phyloP scores from a whole-genome alignment of 257 asterid genomes.

The Solanum rostratum region DNA sequence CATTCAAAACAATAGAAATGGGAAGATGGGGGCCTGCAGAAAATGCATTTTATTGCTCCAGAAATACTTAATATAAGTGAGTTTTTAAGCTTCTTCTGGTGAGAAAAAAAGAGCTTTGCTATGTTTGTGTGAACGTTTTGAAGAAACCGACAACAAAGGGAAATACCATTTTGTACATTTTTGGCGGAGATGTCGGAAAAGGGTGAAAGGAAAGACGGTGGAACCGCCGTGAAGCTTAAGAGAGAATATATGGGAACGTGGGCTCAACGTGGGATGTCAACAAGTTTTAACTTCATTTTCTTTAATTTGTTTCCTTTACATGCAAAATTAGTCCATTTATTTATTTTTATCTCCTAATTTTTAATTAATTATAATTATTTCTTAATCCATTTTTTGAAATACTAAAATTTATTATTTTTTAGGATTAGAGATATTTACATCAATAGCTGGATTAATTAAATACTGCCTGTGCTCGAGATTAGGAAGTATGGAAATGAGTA shows the following conservation, averaged over 20 bases:
- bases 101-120: neutral
- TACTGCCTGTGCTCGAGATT: neutral
- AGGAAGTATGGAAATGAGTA: neutral
- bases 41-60: neutral
- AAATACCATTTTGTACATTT: neutral
- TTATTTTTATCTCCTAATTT: no score
- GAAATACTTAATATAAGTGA: neutral
- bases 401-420: no score
- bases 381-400: no score
- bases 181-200: neutral
- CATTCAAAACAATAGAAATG: neutral
- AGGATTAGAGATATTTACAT: no score
- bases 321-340: neutral
- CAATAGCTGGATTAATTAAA: neutral
- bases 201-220: neutral
- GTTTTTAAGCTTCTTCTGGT: neutral
- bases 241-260: neutral
- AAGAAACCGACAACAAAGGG: neutral
- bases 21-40: neutral
- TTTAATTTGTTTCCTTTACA: neutral
- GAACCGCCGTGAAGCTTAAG: neutral
- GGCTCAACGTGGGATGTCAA: neutral
- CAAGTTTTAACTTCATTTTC: neutral
- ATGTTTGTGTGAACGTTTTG: neutral
- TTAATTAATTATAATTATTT: no score